Evolutionary conservation across 179 eudicot species (phyloP), one percentile per base, ranked within the genome.

Genomic region (Beta macrorhiza): DNA sequence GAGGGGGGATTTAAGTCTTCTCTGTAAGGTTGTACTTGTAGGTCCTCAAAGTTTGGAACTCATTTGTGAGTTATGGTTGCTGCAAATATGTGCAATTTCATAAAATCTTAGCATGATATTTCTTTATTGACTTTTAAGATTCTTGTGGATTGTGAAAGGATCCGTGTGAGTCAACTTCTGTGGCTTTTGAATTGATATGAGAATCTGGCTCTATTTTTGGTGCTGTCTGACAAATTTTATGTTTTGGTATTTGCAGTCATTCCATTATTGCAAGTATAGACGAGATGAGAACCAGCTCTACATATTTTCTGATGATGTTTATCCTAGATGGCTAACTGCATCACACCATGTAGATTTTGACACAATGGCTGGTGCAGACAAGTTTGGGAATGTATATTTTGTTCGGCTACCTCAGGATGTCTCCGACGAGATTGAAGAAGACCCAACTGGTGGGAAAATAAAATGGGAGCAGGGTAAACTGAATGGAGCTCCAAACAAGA

Each of bases 401-500:
- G 97, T 91, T 79, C 92, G 97, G 57, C 80, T 97, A 78, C 95
- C 99, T 13, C 98, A 93, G 83, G 99, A 97, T 81, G 93, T 97
- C 6, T 94, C 99, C 9, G 98, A 94, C 87, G 99, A 97, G 89
- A 93, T 97, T 73, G 99, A 97, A 90, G 99, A 97, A 81, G 99
- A 97, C 83, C 98, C 99, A 62, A 94, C 97, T 22, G 99, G 99
- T 68, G 98, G 99, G 64, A 97, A 93, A 86, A 97, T 94, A 71
- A 94, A 93, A 74, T 93, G 98, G 98, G 98, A 94, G 83, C 97
- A 97, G 74, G 98, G 99, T 56, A 94, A 84, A 87, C 90, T 97
- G 74, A 97, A 97, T 85, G 99, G 99, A 74, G 98, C 97, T 67
- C 97, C 98, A n/a, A 97, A 97, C 87, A 97, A 97, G 85, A 93